phyloP scores from a whole-genome alignment of 176 grass and related monocot genomes.

The Oryza coarctata region DNA sequence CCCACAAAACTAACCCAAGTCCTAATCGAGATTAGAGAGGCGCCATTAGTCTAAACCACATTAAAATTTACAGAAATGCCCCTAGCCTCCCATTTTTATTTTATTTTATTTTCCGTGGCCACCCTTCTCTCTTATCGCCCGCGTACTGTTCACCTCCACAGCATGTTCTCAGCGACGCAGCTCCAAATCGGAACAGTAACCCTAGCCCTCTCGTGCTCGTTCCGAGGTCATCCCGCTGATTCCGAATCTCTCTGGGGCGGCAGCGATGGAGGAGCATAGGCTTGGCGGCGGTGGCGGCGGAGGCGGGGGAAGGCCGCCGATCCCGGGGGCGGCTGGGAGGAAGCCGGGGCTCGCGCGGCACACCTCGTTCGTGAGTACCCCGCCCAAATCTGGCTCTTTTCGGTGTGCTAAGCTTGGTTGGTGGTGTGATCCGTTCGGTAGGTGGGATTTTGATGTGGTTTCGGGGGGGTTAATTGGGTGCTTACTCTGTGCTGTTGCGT shows the following conservation, averaged over 20 bases:
- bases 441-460: slow-evolving; percentile 1
- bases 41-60: background rate
- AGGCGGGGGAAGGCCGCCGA: slow-evolving; percentile 47
- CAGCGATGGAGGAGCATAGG: slow-evolving; percentile 39
- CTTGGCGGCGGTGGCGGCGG: slow-evolving; percentile 23
- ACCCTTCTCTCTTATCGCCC: background rate
- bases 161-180: slow-evolving; percentile 11
- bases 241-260: background rate
- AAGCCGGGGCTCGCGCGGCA: slow-evolving; percentile 61
- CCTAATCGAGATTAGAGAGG: background rate
- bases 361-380: slow-evolving; percentile 64
- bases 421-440: slow-evolving; percentile 25
- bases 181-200: slow-evolving; percentile 38
- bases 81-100: background rate
- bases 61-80: slow-evolving; percentile 7
- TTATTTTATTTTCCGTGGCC: background rate
- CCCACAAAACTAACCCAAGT: background rate
- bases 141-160: slow-evolving; percentile 36
- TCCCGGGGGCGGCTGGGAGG: slow-evolving; percentile 43
- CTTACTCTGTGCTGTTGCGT: slow-evolving; percentile 12
- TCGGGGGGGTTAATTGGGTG: background rate
- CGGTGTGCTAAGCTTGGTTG: background rate
- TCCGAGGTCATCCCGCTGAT: background rate
- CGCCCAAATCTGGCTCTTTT: slow-evolving; percentile 7
- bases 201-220: slow-evolving; percentile 24